Conservation (phyloP, 2,329 filamentous ascomycete species). For the Fusarium verrucosum region DNA sequence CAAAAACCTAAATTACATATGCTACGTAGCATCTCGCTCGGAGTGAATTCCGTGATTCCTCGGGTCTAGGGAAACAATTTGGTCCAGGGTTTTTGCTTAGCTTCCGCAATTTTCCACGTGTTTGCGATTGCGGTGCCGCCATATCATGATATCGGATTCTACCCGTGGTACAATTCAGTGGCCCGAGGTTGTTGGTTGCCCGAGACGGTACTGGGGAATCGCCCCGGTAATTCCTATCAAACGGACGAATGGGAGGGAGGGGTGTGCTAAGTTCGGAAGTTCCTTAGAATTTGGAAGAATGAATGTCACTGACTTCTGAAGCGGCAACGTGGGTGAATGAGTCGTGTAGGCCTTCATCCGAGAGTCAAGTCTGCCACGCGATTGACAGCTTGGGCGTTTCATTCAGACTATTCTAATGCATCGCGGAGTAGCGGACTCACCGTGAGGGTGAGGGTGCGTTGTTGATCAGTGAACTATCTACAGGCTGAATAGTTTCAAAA, state of each 20-base stretch:
- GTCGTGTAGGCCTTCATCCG: constrained; percentile 18
- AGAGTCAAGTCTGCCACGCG: constrained; percentile 28
- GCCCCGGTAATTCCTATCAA: background rate
- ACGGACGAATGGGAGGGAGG: constrained; percentile 8
- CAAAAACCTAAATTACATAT: constrained; percentile 6
- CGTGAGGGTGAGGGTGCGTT: constrained; percentile 8
- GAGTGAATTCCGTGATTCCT: constrained; percentile 11
- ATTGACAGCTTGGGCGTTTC: constrained; percentile 31
- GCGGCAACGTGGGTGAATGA: constrained; percentile 19
- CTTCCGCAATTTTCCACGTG: constrained; percentile 36
- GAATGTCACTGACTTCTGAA: background rate
- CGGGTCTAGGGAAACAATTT: constrained; percentile 6
- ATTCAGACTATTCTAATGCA: constrained; percentile 4
- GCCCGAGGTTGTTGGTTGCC: constrained; percentile 17
- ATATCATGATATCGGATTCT: background rate
- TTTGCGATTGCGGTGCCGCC: constrained; percentile 21
- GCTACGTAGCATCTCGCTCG: constrained; percentile 15
- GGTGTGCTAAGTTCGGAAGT: constrained; percentile 9
- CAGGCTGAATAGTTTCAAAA: constrained; percentile 6
- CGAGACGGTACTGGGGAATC: constrained; percentile 7
- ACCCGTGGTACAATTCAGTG: constrained; percentile 7
- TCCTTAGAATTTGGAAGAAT: too few species aligned
- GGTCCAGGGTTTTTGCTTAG: constrained; percentile 3
- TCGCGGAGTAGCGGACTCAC: constrained; percentile 26
- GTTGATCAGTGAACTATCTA: background rate